Conservation (phyloP, 2,329 filamentous ascomycete genomes). For the Monilinia fructigena region DNA sequence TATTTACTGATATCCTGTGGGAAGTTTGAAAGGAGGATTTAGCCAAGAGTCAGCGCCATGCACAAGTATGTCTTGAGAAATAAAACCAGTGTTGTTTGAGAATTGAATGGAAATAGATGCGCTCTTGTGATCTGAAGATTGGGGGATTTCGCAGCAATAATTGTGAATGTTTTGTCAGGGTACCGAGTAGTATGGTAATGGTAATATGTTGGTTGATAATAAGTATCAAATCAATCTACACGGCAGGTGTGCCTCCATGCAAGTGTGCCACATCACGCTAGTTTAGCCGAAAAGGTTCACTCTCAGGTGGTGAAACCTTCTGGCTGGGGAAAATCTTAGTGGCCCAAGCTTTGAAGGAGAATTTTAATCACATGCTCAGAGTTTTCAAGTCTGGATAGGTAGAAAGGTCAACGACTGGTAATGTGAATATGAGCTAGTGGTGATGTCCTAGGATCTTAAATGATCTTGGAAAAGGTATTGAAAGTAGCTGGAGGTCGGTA, state of each 20-base stretch:
- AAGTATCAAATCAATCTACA: slow-evolving; percentile 7
- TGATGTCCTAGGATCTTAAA: no score
- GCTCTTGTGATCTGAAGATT: background rate
- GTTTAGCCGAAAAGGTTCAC: slow-evolving; percentile 19
- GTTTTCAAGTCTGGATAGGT: background rate
- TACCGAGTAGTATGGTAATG: background rate
- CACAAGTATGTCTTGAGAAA: background rate
- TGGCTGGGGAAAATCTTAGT: slow-evolving; percentile 14
- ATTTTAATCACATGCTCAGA: background rate
- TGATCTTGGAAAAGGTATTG: no score
- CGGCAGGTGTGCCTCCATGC: slow-evolving; percentile 13
- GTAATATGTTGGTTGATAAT: no score
- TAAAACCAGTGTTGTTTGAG: background rate
- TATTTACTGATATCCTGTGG: slow-evolving; percentile 7
- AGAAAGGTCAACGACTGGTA: no score
- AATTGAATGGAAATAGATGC: background rate
- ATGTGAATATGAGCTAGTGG: no score
- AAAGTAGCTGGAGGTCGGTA: no score
- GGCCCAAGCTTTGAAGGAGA: slow-evolving; percentile 1
- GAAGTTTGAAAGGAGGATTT: slow-evolving; percentile 11
- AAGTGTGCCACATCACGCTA: slow-evolving; percentile 18
- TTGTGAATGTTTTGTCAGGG: background rate
- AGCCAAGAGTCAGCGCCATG: slow-evolving; percentile 25
- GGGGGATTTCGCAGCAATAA: background rate
- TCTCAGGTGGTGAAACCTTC: slow-evolving; percentile 15